Evolutionary conservation across 2,329 filamentous ascomycete genomes (phyloP).

Genomic region (Pleurostoma richardsiae): DNA sequence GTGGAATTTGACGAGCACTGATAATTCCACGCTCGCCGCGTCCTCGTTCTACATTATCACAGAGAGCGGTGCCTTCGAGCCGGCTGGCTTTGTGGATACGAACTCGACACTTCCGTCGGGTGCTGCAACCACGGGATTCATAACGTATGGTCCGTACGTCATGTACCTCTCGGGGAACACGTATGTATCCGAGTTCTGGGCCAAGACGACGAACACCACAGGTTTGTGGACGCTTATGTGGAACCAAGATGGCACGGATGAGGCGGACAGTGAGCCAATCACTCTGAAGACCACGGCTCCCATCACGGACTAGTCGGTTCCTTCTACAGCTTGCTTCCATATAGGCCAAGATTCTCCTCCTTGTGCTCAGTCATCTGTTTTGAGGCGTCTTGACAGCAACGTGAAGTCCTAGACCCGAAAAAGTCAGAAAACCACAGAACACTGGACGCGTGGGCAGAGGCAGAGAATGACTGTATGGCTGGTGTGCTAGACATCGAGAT

Average conservation of each 20-base stretch:
- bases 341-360: no score
- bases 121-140: conserved; percentile 4
- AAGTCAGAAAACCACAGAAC: no score
- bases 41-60: conserved; percentile 5
- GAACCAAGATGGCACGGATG: conserved; percentile 3
- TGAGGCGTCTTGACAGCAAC: no score
- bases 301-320: not conserved
- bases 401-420: no score
- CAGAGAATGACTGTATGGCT: no score
- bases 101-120: conserved; percentile 1
- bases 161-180: conserved; percentile 2
- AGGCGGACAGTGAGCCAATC: conserved; percentile 5
- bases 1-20: not conserved
- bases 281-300: conserved; percentile 4
- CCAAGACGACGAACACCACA: conserved; percentile 1
- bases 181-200: conserved; percentile 8
- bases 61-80: not conserved
- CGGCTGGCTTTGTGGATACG: conserved; percentile 1
- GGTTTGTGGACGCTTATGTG: conserved; percentile 4
- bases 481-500: no score
- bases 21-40: not conserved
- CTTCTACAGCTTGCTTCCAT: no score
- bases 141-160: not conserved
- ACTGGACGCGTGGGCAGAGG: no score
- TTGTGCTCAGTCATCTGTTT: no score